Percentiles rank a stretch among this genome's conserved stretches.
Evolutionary conservation across 2,329 filamentous ascomycete genomes (phyloP).

Genomic region (Raffaelea deltoideospora): DNA sequence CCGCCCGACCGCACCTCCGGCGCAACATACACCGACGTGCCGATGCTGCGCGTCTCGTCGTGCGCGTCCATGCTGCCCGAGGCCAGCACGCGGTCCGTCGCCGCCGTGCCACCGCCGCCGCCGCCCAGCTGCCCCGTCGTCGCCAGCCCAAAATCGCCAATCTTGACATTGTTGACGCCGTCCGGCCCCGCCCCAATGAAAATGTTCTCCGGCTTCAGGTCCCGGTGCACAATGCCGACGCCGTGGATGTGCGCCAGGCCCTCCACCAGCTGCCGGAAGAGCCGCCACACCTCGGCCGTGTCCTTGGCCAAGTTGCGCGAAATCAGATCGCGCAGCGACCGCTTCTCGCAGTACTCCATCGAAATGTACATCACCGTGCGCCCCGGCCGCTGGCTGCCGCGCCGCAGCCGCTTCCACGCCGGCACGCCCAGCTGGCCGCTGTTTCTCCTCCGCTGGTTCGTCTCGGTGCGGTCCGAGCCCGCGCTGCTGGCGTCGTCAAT

Average conservation of each 20-base stretch:
- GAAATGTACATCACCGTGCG: slow-evolving; percentile 84
- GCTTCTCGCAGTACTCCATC: slow-evolving; percentile 96
- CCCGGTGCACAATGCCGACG: slow-evolving; percentile 83
- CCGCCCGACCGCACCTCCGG: slow-evolving; percentile 73
- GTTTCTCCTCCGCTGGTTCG: too few relatives aligned
- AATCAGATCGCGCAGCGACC: slow-evolving; percentile 83
- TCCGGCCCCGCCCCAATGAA: slow-evolving; percentile 63
- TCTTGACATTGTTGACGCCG: slow-evolving; percentile 75
- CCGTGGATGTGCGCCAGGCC: slow-evolving; percentile 81
- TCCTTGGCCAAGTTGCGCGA: slow-evolving; percentile 59
- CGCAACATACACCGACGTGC: slow-evolving; percentile 81
- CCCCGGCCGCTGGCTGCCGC: slow-evolving; percentile 33
- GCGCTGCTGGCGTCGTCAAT: slow-evolving; percentile 9
- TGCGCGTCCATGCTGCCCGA: slow-evolving; percentile 27
- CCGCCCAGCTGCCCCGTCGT: slow-evolving; percentile 57
- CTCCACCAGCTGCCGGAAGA: slow-evolving; percentile 84
- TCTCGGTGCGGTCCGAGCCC: slow-evolving; percentile 8
- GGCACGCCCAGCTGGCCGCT: not conserved
- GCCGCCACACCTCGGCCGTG: slow-evolving; percentile 67
- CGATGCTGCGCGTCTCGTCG: slow-evolving; percentile 57
- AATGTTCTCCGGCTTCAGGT: slow-evolving; percentile 93
- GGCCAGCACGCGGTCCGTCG: slow-evolving; percentile 2
- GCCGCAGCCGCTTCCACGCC: slow-evolving; percentile 9
- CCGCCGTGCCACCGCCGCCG: slow-evolving; percentile 7
- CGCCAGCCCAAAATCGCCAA: slow-evolving; percentile 90